Percentiles rank a stretch among this genome's conserved stretches.
Evolutionary conservation across 306 rosid species (phyloP).

Genomic region (Castanea mollissima): DNA sequence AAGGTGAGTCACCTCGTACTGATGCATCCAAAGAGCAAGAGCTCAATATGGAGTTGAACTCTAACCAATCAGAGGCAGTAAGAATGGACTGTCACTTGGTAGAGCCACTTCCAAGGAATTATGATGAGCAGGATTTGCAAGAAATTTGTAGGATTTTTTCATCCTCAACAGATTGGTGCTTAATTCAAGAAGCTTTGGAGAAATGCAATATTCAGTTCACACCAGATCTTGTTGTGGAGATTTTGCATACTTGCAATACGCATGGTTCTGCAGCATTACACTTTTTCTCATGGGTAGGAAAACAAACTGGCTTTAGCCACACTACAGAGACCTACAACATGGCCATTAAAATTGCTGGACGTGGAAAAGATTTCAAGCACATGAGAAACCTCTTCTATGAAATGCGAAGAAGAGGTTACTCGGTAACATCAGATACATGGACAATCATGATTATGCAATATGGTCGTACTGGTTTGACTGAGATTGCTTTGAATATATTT

Average conservation of each 20-base stretch:
- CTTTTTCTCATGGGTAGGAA: conserved; percentile 80
- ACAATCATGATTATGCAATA: conserved; percentile 87
- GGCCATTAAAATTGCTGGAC: conserved; percentile 84
- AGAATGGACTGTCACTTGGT: conserved; percentile 15
- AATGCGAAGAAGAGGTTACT: conserved; percentile 70
- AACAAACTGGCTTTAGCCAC: conserved; percentile 54
- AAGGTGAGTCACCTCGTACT: conserved; percentile 21
- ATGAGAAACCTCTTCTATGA: conserved; percentile 77
- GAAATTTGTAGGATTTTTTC: conserved; percentile 51
- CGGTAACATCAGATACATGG: conserved; percentile 80
- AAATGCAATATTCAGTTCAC: conserved; percentile 51
- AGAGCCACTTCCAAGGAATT: conserved; percentile 36
- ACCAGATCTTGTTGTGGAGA: conserved; percentile 58
- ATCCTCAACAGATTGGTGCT: conserved; percentile 52
- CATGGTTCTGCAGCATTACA: conserved; percentile 52
- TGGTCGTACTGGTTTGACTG: conserved; percentile 81
- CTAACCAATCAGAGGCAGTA: conserved; percentile 25
- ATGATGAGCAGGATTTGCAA: conserved; percentile 46
- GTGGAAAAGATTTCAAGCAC: conserved; percentile 85
- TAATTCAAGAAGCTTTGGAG: conserved; percentile 55
- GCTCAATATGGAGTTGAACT: conserved; percentile 20
- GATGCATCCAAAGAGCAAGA: conserved; percentile 27
- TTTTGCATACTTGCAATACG: conserved; percentile 44
- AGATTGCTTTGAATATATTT: conserved; percentile 65
- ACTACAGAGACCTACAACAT: conserved; percentile 72